A percentile compares a stretch with the other conserved stretches of the same genome.
These are phyloP conservation scores for Lodderomyces margitis DNA, from an alignment of 1,139 yeast species.

Conservation along the genomic window DNA sequence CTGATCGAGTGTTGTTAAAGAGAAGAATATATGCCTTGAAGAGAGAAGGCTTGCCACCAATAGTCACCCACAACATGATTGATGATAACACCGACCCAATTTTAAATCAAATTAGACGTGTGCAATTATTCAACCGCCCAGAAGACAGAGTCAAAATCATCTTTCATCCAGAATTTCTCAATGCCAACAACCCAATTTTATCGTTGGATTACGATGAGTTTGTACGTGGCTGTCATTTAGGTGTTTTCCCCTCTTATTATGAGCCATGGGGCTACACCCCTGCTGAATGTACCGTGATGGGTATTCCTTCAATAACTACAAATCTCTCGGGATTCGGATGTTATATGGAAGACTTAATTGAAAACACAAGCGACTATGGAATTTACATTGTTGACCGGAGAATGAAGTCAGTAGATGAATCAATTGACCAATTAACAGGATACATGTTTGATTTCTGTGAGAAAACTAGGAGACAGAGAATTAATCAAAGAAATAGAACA, in stretches of 20 bases:
- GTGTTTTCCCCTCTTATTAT: slow-evolving; percentile 97
- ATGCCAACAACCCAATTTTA: slow-evolving; percentile 90
- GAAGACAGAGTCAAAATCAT: slow-evolving; percentile 91
- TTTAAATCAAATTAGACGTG: slow-evolving; percentile 87
- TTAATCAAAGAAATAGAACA: slow-evolving; percentile 95
- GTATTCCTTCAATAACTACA: slow-evolving; percentile 97
- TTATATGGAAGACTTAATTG: slow-evolving; percentile 97
- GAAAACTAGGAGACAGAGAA: slow-evolving; percentile 94
- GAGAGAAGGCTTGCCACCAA: slow-evolving; percentile 86
- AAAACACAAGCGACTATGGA: slow-evolving; percentile 92
- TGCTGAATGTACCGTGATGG: slow-evolving; percentile 99
- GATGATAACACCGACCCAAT: slow-evolving; percentile 92
- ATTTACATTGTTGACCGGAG: slow-evolving; percentile 96
- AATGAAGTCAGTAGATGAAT: slow-evolving; percentile 89
- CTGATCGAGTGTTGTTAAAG: slow-evolving; percentile 86
- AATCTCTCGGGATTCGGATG: slow-evolving; percentile 97
- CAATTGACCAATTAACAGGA: slow-evolving; percentile 84
- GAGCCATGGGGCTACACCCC: slow-evolving; percentile 99
- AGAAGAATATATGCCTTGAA: slow-evolving; percentile 92
- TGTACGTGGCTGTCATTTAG: slow-evolving; percentile 96
- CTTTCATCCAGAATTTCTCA: slow-evolving; percentile 96
- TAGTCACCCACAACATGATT: slow-evolving; percentile 96
- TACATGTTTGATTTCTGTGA: slow-evolving; percentile 86
- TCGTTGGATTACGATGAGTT: slow-evolving; percentile 95
- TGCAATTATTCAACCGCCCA: slow-evolving; percentile 84